phyloP scores from a whole-genome alignment of 2,329 filamentous ascomycete species.

The Paecilomyces dactylethromorphus region DNA sequence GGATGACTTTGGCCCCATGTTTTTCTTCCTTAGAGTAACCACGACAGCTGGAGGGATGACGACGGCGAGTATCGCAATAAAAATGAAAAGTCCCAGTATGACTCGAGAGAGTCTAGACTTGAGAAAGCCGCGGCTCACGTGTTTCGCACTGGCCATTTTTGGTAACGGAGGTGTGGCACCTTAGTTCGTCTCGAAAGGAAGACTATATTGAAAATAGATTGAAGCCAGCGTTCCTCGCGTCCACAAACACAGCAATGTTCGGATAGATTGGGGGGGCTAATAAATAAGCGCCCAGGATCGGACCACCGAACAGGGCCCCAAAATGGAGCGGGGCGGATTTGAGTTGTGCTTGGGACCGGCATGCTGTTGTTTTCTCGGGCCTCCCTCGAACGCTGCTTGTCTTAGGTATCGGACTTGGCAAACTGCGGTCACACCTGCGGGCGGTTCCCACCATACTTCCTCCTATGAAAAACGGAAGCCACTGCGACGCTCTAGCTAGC shows the following conservation, averaged over 20 bases:
- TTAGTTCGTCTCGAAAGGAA: slow-evolving; percentile 1
- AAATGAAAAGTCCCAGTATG: slow-evolving; percentile 16
- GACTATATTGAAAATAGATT: neutral
- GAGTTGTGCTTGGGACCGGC: neutral
- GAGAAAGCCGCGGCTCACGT: slow-evolving; percentile 23
- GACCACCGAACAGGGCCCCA: neutral
- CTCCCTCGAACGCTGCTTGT: neutral
- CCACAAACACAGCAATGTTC: neutral
- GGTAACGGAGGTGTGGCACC: slow-evolving; percentile 7
- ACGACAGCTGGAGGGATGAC: slow-evolving; percentile 27
- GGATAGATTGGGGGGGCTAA: neutral
- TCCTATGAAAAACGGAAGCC: neutral
- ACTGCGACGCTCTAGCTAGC: neutral
- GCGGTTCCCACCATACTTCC: neutral
- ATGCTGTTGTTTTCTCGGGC: neutral
- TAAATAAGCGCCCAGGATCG: neutral
- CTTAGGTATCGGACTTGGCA: neutral
- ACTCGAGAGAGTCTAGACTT: slow-evolving; percentile 23
- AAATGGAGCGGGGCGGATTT: slow-evolving; percentile 12
- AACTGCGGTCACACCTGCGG: neutral
- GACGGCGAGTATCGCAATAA: slow-evolving; percentile 24
- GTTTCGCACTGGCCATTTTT: slow-evolving; percentile 19
- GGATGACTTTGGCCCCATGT: slow-evolving; percentile 31
- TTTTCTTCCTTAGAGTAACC: slow-evolving; percentile 26
- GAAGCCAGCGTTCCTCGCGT: neutral